Evolutionary conservation across 2,329 filamentous ascomycete species (phyloP), one percentile per base, ranked within the genome.

Genomic region (Stylonectria norvegica): DNA sequence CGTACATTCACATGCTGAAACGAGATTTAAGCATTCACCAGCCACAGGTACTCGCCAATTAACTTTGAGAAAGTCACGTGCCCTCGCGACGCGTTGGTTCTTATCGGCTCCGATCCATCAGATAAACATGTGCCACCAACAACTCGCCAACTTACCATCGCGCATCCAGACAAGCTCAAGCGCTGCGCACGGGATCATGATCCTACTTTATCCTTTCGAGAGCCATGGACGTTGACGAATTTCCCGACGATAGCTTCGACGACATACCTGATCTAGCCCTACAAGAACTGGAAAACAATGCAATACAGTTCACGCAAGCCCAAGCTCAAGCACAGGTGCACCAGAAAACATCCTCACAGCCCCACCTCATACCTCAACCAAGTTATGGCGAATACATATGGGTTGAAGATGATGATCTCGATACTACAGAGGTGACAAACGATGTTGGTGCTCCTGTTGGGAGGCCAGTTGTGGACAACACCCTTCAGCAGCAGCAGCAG

Each of bases 181-280:
- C n/a, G n/a, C n/a, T n/a, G n/a, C n/a, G n/a, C n/a, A n/a, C n/a
- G n/a, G n/a, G n/a, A n/a, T n/a, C n/a, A n/a, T n/a, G n/a, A n/a
- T n/a, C n/a, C n/a, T n/a, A n/a, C n/a, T n/a, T n/a, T n/a, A n/a
- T n/a, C n/a, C n/a, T n/a, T n/a, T n/a, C n/a, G n/a, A n/a, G 40
- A 48, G 49, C 37, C 42, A 68, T 68, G 65, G 63, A 66, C 42
- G 42, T 66, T 65, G 78, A 81, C 65, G 75, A 78, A 46, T 83
- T 80, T 57, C 78, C 72, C 43, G 81, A 83, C 58, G 80, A 82
- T 57, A 79, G 73, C 45, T 70, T 85, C 51, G 79, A 85, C 59
- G 70, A 75, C 28, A 65, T 85, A 29, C 76, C 79, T 48, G 69
- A 73, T 47, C 72, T 73, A 47, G 69, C 69, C 33, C 65, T 85